Conservation (phyloP, 306 rosid species). For the Datisca glomerata region DNA sequence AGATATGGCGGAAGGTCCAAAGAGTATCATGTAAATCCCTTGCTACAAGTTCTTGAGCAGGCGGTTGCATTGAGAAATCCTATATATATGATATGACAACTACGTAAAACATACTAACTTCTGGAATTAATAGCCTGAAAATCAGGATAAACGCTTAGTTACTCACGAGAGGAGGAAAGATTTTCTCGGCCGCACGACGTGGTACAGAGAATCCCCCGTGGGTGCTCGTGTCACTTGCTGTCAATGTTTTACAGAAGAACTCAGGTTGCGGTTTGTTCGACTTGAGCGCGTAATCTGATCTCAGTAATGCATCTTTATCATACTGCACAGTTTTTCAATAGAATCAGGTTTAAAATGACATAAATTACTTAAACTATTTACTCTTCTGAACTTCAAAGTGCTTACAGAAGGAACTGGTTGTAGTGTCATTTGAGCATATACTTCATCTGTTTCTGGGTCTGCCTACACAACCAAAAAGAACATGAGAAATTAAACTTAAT, state of each 20-base stretch:
- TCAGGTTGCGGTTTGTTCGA: conserved; percentile 71
- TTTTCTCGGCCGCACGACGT: conserved; percentile 97
- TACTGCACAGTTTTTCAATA: conserved; percentile 28
- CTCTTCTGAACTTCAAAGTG: too few relatives aligned
- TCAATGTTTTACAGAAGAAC: conserved; percentile 86
- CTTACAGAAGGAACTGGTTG: conserved; percentile 77
- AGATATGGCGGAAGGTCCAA: conserved; percentile 95
- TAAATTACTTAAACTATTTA: too few relatives aligned
- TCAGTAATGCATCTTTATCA: conserved; percentile 73
- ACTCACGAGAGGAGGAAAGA: conserved; percentile 83
- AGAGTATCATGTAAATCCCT: conserved; percentile 74
- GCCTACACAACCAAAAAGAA: conserved; percentile 37
- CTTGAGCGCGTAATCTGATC: conserved; percentile 88
- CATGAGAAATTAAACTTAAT: background rate
- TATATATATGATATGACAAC: conserved; percentile 14
- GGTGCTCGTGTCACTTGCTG: conserved; percentile 96
- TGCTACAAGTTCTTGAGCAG: conserved; percentile 91
- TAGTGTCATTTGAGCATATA: conserved; percentile 92
- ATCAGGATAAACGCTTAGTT: too few relatives aligned
- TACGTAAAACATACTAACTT: too few relatives aligned
- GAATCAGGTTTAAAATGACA: conserved; percentile 7
- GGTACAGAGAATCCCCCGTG: conserved; percentile 99
- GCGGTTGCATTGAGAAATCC: conserved; percentile 90
- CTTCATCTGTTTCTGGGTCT: conserved; percentile 89
- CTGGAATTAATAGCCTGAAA: background rate